A percentile compares a stretch with the other conserved stretches of the same genome.
phyloP scores from a whole-genome alignment of 1,139 yeast genomes.

The Magnusiomyces suaveolens region DNA sequence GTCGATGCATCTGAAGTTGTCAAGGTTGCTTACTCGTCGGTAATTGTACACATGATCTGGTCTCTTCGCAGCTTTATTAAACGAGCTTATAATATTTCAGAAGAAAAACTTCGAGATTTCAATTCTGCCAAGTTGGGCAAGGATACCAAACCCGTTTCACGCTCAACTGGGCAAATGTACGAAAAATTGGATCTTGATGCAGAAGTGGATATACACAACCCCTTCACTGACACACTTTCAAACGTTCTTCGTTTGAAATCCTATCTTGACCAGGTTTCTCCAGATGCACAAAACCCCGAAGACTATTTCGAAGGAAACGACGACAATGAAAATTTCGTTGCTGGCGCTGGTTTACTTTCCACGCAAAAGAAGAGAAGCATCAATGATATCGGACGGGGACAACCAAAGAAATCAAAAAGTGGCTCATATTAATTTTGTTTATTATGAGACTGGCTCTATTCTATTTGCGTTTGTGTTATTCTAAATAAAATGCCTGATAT shows the following conservation, averaged over 20 bases:
- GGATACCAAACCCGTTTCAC: constrained; percentile 14
- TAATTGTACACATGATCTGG: constrained; percentile 14
- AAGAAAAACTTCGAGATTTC: constrained; percentile 16
- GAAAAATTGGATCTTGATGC: constrained; percentile 25
- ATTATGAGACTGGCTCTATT: no score
- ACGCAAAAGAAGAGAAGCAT: background rate
- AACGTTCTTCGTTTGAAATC: constrained; percentile 6
- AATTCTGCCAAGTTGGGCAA: constrained; percentile 14
- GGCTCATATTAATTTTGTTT: background rate
- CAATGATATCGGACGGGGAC: background rate
- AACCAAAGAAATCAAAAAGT: background rate
- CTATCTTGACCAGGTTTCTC: constrained; percentile 10
- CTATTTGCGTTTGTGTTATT: no score
- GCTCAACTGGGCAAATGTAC: constrained; percentile 5
- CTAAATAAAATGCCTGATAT: no score
- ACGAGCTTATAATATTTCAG: constrained; percentile 15
- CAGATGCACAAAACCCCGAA: constrained; percentile 12
- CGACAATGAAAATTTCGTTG: background rate
- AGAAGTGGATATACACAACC: background rate
- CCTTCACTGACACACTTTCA: constrained; percentile 8
- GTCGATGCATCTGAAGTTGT: constrained; percentile 4
- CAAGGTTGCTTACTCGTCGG: constrained; percentile 4
- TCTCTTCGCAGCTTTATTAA: constrained; percentile 15
- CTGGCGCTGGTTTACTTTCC: background rate
- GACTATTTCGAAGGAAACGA: constrained; percentile 4